Base-by-base conservation (phyloP, 75 land plant genomes). In the Azolla pinnata region DNA sequence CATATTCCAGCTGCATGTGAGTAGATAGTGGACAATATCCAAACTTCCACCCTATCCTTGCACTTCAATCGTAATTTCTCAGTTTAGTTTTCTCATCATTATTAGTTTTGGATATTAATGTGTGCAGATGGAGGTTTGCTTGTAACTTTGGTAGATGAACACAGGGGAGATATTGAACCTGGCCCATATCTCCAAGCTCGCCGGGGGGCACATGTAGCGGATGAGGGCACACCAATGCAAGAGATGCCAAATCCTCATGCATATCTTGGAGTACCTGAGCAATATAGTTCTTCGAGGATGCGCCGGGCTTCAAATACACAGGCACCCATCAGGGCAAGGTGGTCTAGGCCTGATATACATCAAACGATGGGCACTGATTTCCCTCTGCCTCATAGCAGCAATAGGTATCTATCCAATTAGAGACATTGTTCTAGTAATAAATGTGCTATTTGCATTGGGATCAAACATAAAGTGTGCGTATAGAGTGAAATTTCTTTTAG, bases 71-170 rank as follows among this genome's bases (percentile, higher is more conserved):
- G 12, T 35, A 12, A 3, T 20, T 47, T 20, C 19, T 47, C 20
- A 5, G 40, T 12, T 35, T 12, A 35, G 5, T 35, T 5, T 35
- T 35, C 40, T 35, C 12, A 5, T 35, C 10, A 12, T 5, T 35
- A 12, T 35, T 12, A 5, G 10, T 35, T 12, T 5, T 35, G 12
- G 12, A 35, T 35, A 35, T 12, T 35, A 12, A 35, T 5, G 5
- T 5, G 5, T 52, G 54, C 54, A 52, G 54, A 52, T 52, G 28
- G 29, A 25, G 54, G 27, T 21, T 23, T 52, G 25, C 29, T 52
- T 23, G 25, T 52, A 4, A 52, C 24, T 25, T 26, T 24, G 25
- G 29, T 52, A 9, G 54, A 24, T 52, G 54, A 52, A 2, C 9
- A 23, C 29, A 19, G 12, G 25, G 54, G 28, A 24, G 27, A 29